Conservation (phyloP, 768 basidiomycete genomes). For the Pleurotus eryngii region DNA sequence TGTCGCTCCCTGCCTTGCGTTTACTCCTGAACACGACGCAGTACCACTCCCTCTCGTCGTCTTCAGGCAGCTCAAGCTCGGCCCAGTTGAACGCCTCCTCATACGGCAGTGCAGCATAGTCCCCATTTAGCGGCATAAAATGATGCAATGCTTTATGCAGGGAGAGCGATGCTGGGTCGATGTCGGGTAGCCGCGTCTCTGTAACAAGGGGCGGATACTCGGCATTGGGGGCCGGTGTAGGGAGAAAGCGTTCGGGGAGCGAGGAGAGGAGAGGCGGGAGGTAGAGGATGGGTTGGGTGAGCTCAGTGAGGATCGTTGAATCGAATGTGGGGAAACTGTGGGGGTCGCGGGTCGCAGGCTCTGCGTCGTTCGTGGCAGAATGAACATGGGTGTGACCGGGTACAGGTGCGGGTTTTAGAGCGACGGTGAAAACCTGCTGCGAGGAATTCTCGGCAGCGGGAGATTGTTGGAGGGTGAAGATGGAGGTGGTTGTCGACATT, state of each 20-base stretch:
- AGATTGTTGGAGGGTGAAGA: no score
- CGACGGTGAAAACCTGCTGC: neutral
- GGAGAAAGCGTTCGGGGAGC: conserved; percentile 45
- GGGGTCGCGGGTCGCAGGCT: conserved; percentile 37
- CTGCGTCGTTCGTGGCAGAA: neutral
- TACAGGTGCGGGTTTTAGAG: neutral
- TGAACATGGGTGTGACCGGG: neutral
- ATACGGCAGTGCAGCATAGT: conserved; percentile 69
- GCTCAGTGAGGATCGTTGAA: conserved; percentile 29
- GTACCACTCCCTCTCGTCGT: conserved; percentile 87
- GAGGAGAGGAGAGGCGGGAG: conserved; percentile 84
- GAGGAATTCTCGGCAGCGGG: neutral
- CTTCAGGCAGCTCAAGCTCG: conserved; percentile 59
- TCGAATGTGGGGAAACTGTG: conserved; percentile 56
- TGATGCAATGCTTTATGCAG: conserved; percentile 82
- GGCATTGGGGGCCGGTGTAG: conserved; percentile 19
- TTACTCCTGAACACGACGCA: conserved; percentile 86
- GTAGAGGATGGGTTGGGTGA: conserved; percentile 59
- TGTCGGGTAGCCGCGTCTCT: conserved; percentile 74
- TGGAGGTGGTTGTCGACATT: neutral
- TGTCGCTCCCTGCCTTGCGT: conserved; percentile 68
- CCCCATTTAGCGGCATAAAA: conserved; percentile 56
- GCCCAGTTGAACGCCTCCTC: conserved; percentile 86
- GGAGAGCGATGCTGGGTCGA: conserved; percentile 80
- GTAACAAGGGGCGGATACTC: conserved; percentile 52